Evolutionary conservation across 768 basidiomycete species (phyloP).

Genomic region (Chalciporus chontae): DNA sequence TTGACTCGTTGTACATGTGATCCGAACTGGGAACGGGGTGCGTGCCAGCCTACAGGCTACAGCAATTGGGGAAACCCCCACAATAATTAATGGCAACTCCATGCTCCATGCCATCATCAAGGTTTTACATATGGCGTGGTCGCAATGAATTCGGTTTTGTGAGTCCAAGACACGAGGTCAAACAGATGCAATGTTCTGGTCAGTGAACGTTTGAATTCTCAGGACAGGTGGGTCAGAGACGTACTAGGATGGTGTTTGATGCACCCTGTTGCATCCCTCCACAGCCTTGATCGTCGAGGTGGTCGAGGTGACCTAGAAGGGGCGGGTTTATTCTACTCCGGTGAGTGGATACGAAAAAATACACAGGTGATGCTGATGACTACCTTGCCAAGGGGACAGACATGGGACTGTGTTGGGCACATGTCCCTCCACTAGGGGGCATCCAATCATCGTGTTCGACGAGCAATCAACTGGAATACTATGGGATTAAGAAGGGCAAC

Average conservation of each 20-base stretch:
- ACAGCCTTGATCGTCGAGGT: too few relatives aligned
- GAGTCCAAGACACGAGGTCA: not conserved
- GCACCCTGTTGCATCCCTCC: too few relatives aligned
- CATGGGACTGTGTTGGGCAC: not conserved
- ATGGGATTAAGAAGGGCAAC: not conserved
- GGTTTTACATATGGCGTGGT: not conserved
- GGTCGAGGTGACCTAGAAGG: too few relatives aligned
- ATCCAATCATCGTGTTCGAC: not conserved
- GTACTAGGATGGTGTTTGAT: not conserved
- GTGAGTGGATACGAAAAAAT: not conserved
- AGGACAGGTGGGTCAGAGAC: not conserved
- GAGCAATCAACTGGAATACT: not conserved
- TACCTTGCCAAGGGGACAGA: too few relatives aligned
- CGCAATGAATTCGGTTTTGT: not conserved
- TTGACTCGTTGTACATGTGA: not conserved
- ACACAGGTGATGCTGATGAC: too few relatives aligned
- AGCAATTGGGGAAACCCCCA: not conserved
- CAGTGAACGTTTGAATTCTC: not conserved
- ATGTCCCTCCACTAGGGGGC: not conserved
- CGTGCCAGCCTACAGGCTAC: not conserved
- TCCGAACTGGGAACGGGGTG: constrained; percentile 4
- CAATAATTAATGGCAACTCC: not conserved
- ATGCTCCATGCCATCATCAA: not conserved
- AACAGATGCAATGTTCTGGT: too few relatives aligned
- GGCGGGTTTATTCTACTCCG: too few relatives aligned